phyloP scores from a whole-genome alignment of 192 early-diverging fungal species.

The Gryganskiella cystojenkinii region DNA sequence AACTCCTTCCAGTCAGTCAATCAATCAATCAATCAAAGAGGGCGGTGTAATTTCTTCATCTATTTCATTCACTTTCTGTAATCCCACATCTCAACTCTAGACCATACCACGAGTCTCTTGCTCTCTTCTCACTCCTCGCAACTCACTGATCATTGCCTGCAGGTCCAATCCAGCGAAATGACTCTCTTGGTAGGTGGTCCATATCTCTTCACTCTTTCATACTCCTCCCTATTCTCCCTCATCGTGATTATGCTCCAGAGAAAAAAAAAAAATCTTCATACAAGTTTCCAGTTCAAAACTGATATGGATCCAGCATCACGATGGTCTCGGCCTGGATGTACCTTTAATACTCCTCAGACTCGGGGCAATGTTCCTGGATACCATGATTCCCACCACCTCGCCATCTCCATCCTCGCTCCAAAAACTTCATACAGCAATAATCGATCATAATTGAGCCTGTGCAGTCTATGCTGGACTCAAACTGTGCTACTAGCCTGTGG shows the following conservation, averaged over 20 bases:
- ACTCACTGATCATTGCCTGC: slow-evolving; percentile 17
- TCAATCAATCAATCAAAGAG: neutral
- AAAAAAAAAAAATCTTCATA: slow-evolving; percentile 32
- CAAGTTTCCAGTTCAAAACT: slow-evolving; percentile 7
- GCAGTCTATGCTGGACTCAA: neutral
- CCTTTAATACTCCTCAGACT: neutral
- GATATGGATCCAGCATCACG: slow-evolving; percentile 20
- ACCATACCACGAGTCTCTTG: neutral
- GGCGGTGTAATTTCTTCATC: neutral
- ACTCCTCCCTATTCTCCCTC: slow-evolving; percentile 1
- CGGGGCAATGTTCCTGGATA: slow-evolving; percentile 3
- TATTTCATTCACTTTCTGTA: slow-evolving; percentile 7
- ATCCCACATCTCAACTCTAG: slow-evolving; percentile 16
- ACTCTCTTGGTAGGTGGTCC: slow-evolving; percentile 33
- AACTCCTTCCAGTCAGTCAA: neutral
- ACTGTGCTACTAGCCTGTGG: too few species aligned
- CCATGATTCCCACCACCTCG: neutral
- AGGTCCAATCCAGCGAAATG: slow-evolving; percentile 12
- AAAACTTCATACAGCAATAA: slow-evolving; percentile 30
- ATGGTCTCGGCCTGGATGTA: slow-evolving; percentile 15
- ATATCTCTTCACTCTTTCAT: too few species aligned
- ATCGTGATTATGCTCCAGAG: neutral
- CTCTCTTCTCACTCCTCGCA: neutral
- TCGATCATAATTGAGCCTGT: neutral
- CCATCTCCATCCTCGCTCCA: neutral